phyloP scores from a whole-genome alignment of 1,284 basidiomycete species.

The Leccinum ponderosum region DNA sequence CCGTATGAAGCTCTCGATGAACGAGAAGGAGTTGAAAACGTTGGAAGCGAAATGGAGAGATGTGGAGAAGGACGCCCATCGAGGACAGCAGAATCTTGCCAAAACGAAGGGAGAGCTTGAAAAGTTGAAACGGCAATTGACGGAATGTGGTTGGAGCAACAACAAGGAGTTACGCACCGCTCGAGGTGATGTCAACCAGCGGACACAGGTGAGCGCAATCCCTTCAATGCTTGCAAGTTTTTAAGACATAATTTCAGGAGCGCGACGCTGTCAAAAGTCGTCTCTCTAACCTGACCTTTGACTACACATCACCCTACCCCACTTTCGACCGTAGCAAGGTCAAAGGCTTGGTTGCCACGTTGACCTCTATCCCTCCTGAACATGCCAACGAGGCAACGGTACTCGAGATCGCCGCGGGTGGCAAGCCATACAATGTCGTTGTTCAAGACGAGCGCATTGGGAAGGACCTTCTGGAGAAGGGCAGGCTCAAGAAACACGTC shows the following conservation, averaged over 20 bases:
- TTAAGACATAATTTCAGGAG: constrained; percentile 44
- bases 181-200: constrained; percentile 55
- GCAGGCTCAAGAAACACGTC: constrained; percentile 85
- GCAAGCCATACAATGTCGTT: constrained; percentile 92
- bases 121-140: constrained; percentile 53
- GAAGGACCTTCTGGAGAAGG: constrained; percentile 82
- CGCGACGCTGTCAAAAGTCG: constrained; percentile 75
- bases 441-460: constrained; percentile 91
- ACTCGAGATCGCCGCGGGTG: constrained; percentile 92
- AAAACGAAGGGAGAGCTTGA: constrained; percentile 64
- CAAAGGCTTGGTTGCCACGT: constrained; percentile 90
- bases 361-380: constrained; percentile 72
- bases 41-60: constrained; percentile 84
- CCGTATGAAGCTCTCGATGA: constrained; percentile 77
- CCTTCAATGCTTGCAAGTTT: background rate
- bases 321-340: constrained; percentile 88
- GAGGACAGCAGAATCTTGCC: constrained; percentile 72
- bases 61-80: constrained; percentile 81
- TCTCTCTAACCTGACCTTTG: constrained; percentile 80
- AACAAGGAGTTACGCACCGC: constrained; percentile 63
- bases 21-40: constrained; percentile 78
- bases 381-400: constrained; percentile 85
- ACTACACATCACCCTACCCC: constrained; percentile 77
- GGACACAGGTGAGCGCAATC: constrained; percentile 60
- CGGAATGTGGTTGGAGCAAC: constrained; percentile 80